These are phyloP conservation scores for Tolypocladium amazonense DNA, from an alignment of 2,329 filamentous ascomycete species.

Conservation along the genomic window DNA sequence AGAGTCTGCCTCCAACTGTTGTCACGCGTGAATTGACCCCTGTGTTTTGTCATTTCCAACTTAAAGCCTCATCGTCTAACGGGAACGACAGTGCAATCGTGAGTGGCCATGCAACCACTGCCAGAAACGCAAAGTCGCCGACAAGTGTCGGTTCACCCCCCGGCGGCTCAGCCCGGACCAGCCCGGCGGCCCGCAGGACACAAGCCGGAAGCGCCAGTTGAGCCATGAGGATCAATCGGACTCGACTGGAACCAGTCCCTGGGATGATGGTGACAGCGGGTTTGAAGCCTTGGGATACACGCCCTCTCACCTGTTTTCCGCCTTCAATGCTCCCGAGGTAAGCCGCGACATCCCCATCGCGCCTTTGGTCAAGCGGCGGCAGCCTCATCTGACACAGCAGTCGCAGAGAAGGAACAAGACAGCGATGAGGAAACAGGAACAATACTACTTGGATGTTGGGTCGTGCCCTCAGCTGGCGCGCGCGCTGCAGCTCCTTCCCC, in stretches of 20 bases:
- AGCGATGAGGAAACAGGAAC: slow-evolving; percentile 8
- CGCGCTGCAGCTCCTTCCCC: slow-evolving; percentile 20
- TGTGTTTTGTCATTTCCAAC: background rate
- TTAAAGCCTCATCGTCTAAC: background rate
- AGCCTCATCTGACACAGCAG: background rate
- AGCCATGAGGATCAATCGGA: slow-evolving; percentile 9
- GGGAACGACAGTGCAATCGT: slow-evolving; percentile 21
- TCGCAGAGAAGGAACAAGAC: slow-evolving; percentile 8
- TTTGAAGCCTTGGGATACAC: slow-evolving; percentile 26
- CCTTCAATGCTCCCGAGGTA: slow-evolving; percentile 16
- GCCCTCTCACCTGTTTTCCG: slow-evolving; percentile 19
- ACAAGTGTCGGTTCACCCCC: slow-evolving; percentile 22
- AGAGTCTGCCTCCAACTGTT: background rate
- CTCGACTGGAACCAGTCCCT: slow-evolving; percentile 10
- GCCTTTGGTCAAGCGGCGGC: background rate
- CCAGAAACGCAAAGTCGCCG: slow-evolving; percentile 26
- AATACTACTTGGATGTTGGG: slow-evolving; percentile 7
- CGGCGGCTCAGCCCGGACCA: slow-evolving; percentile 12
- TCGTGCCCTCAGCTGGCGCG: slow-evolving; percentile 19
- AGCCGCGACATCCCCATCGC: background rate
- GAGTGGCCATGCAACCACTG: slow-evolving; percentile 29
- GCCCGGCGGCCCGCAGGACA: slow-evolving; percentile 7
- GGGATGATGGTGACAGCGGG: slow-evolving; percentile 14
- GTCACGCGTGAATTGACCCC: too few relatives aligned
- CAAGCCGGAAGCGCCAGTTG: slow-evolving; percentile 12